These are phyloP conservation scores for Xanthoconium purpureum DNA, from an alignment of 768 basidiomycete species.

Conservation along the genomic window DNA sequence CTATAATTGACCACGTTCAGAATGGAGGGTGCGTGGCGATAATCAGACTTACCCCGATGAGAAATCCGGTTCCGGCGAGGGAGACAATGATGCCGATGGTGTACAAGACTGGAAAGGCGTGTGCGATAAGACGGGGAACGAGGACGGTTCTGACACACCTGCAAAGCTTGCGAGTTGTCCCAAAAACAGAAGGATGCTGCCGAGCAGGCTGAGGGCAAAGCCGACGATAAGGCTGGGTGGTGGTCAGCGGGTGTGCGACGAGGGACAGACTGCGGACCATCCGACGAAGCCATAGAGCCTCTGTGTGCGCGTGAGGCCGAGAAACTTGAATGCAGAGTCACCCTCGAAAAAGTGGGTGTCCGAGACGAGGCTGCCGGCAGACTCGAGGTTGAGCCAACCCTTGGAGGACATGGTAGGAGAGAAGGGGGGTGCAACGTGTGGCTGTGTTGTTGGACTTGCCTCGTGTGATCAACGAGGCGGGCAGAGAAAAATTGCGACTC, in stretches of 20 bases:
- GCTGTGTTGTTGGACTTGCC: constrained; percentile 10
- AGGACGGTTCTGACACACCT: constrained; percentile 43
- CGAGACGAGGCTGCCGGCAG: constrained; percentile 58
- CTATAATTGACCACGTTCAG: constrained; percentile 35
- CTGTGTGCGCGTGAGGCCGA: constrained; percentile 76
- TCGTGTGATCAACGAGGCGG: constrained; percentile 32
- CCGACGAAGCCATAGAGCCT: constrained; percentile 82
- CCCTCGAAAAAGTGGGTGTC: constrained; percentile 86
- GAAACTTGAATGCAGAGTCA: constrained; percentile 79
- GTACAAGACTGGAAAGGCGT: constrained; percentile 63
- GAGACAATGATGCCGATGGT: constrained; percentile 78
- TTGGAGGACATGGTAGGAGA: constrained; percentile 39
- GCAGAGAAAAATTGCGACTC: neutral
- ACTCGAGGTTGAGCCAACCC: constrained; percentile 86
- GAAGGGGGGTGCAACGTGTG: neutral
- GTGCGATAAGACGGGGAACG: neutral
- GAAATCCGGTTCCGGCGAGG: constrained; percentile 84
- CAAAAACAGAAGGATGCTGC: constrained; percentile 72
- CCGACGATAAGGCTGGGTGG: constrained; percentile 62
- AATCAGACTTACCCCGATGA: constrained; percentile 71
- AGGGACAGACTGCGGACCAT: constrained; percentile 52
- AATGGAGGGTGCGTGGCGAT: neutral
- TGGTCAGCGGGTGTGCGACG: neutral
- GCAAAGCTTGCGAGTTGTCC: constrained; percentile 70
- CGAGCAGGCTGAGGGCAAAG: constrained; percentile 77